Conservation (phyloP, 371 early-diverging fungal species). For the Syncephalastrum racemosum region DNA sequence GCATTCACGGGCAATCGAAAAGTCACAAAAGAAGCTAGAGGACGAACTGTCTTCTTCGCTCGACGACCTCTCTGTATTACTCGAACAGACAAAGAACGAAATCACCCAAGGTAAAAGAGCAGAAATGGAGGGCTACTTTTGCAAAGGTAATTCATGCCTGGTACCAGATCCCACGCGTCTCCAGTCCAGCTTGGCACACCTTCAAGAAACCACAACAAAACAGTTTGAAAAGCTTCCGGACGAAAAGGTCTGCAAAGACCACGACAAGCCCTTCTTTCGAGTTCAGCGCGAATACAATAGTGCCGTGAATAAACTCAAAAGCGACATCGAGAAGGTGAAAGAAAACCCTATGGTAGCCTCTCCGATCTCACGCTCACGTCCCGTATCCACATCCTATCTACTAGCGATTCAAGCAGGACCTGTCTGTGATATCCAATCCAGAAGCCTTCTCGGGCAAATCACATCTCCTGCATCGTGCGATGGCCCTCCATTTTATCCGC, state of each 20-base stretch:
- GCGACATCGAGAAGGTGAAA: constrained; percentile 73
- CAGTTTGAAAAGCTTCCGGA: constrained; percentile 4
- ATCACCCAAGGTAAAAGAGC: constrained; percentile 24
- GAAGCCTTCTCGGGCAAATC: constrained; percentile 71
- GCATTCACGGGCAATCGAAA: constrained; percentile 11
- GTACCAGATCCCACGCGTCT: too few species aligned
- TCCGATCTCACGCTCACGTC: too few species aligned
- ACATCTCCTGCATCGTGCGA: constrained; percentile 53
- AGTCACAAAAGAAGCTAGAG: constrained; percentile 13
- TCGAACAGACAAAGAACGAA: constrained; percentile 23
- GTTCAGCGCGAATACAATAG: constrained; percentile 63
- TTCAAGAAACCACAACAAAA: constrained; percentile 1
- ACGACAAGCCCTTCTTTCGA: constrained; percentile 38
- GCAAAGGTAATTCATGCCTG: too few species aligned
- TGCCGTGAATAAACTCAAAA: constrained; percentile 63
- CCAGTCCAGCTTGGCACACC: not conserved
- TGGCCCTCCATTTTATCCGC: constrained; percentile 82
- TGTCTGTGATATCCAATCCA: constrained; percentile 58
- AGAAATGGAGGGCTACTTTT: not conserved
- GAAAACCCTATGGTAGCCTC: constrained; percentile 6
- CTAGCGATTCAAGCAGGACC: constrained; percentile 66
- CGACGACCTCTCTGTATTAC: constrained; percentile 6
- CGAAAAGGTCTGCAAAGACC: constrained; percentile 7
- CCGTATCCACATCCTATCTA: too few species aligned
- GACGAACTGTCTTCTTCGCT: constrained; percentile 5